Percentiles rank a stretch among this genome's conserved stretches.
phyloP scores from a whole-genome alignment of 2,329 filamentous ascomycete species.

The Alternaria postmessia region DNA sequence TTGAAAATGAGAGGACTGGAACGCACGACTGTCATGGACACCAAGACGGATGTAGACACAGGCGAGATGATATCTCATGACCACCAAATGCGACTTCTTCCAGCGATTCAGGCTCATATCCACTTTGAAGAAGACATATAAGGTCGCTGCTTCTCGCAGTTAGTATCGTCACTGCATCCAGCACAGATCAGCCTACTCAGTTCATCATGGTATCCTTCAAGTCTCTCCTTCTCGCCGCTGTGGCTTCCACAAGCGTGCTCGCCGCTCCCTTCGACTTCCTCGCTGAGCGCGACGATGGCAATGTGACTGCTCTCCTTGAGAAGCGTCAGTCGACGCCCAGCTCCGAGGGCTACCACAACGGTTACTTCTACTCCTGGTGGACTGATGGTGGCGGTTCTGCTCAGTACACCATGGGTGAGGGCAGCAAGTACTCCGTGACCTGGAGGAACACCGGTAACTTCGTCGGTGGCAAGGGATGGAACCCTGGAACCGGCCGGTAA shows the following conservation, averaged over 20 bases:
- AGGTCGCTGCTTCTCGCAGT: conserved; percentile 9
- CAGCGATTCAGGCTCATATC: conserved; percentile 26
- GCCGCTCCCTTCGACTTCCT: conserved; percentile 31
- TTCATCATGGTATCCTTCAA: conserved; percentile 35
- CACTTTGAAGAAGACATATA: conserved; percentile 15
- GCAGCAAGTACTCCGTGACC: conserved; percentile 30
- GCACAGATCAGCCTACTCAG: conserved; percentile 11
- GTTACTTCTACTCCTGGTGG: conserved; percentile 68
- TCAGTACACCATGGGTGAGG: conserved; percentile 32
- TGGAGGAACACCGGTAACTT: conserved; percentile 37
- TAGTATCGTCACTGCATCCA: conserved; percentile 16
- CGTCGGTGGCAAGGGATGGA: conserved; percentile 41
- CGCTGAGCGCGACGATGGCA: conserved; percentile 30
- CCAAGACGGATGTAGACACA: conserved; percentile 14
- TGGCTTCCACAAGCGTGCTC: conserved; percentile 23
- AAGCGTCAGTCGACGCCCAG: conserved; percentile 50
- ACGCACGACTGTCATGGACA: conserved; percentile 8
- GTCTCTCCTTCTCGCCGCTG: conserved; percentile 28
- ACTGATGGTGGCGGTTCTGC: conserved; percentile 56
- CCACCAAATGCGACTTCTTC: conserved; percentile 16
- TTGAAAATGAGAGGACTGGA: conserved; percentile 11
- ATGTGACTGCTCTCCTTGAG: conserved; percentile 26
- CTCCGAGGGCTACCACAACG: conserved; percentile 55
- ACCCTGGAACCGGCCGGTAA: conserved; percentile 57
- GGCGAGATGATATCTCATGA: conserved; percentile 14